These are phyloP conservation scores for Amanita polypyramis DNA, from an alignment of 768 basidiomycete species.

Conservation along the genomic window DNA sequence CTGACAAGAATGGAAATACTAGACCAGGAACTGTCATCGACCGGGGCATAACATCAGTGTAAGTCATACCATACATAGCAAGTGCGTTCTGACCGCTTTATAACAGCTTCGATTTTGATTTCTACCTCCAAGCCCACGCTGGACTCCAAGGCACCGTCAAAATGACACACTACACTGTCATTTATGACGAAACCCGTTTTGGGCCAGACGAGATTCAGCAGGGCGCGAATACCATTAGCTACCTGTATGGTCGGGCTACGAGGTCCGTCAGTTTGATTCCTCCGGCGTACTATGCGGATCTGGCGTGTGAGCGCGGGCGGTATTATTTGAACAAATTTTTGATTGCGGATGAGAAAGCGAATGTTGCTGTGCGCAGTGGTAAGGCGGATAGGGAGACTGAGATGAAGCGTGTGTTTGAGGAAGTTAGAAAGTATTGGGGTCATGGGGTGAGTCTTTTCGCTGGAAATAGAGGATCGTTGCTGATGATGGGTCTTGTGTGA, in stretches of 20 bases:
- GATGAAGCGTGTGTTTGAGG: constrained; percentile 27
- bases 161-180: constrained; percentile 69
- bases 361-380: constrained; percentile 20
- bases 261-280: constrained; percentile 77
- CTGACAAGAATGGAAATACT: constrained; percentile 65
- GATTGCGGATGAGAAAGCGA: constrained; percentile 35
- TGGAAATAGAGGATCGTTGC: neutral
- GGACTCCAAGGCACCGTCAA: constrained; percentile 64
- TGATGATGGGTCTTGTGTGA: constrained; percentile 3
- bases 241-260: constrained; percentile 75
- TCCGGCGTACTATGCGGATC: constrained; percentile 72
- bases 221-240: constrained; percentile 58
- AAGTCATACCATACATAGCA: constrained; percentile 13
- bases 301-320: constrained; percentile 73
- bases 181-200: constrained; percentile 70
- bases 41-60: constrained; percentile 65
- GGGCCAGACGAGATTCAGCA: constrained; percentile 64
- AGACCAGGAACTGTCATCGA: constrained; percentile 75
- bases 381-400: constrained; percentile 28
- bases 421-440: constrained; percentile 42
- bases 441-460: constrained; percentile 29
- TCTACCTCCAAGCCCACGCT: constrained; percentile 64
- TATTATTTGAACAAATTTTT: constrained; percentile 70
- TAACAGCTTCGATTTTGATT: constrained; percentile 50
- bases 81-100: constrained; percentile 12